Percentiles rank a stretch among this genome's conserved stretches.
These are phyloP conservation scores for Epicoccum nigrum DNA, from an alignment of 2,329 filamentous ascomycete species.

Conservation along the genomic window DNA sequence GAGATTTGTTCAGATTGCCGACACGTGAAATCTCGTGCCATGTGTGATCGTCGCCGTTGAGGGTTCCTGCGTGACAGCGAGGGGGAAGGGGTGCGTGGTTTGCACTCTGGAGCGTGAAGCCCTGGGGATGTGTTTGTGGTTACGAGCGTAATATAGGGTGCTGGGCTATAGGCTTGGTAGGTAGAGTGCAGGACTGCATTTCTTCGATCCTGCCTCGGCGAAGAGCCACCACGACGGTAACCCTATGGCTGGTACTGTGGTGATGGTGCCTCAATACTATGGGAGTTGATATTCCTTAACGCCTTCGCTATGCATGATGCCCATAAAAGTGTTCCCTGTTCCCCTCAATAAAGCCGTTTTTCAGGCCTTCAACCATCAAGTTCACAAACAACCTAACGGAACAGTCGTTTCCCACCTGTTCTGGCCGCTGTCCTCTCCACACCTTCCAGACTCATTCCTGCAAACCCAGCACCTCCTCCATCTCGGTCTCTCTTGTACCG, in stretches of 20 bases:
- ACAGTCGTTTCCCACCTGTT: slow-evolving; percentile 54
- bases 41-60: background rate
- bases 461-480: slow-evolving; percentile 63
- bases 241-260: background rate
- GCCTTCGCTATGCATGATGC: slow-evolving; percentile 14
- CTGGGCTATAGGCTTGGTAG: no score
- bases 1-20: slow-evolving; percentile 15
- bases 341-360: background rate
- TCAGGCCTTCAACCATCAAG: no score
- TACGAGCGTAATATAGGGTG: no score
- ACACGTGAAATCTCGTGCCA: slow-evolving; percentile 6
- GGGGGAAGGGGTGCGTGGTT: background rate
- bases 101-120: background rate
- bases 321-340: background rate
- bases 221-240: background rate
- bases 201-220: no score
- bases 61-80: background rate
- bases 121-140: background rate
- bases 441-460: slow-evolving; percentile 57
- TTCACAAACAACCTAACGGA: slow-evolving; percentile 40
- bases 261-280: background rate
- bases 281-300: background rate
- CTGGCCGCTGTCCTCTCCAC: slow-evolving; percentile 52
- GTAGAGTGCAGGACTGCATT: no score
- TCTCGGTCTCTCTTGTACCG: slow-evolving; percentile 69